Base-by-base conservation (phyloP, 768 basidiomycete species). In the Naganishia antarctica region DNA sequence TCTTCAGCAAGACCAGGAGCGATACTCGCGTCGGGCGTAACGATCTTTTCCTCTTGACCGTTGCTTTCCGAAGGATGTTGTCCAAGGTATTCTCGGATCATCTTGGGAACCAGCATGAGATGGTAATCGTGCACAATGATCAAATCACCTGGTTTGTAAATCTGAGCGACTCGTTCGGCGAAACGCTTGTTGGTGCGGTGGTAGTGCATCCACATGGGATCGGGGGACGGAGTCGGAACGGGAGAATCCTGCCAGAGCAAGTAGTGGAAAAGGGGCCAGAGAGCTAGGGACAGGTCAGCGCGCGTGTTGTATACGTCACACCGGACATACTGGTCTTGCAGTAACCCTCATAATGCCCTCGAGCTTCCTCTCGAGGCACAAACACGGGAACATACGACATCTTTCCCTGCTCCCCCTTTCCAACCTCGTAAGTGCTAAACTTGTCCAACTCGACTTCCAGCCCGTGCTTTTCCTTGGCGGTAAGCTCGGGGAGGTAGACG, bases 211-310 rank as follows among this genome's bases (percentile, higher is more conserved):
- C 91, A 99, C 71, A 76, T 71, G 4, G 75, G 77, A 43, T 90
- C 91, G 3, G 88, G 88, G 1, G 88, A 86, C 70, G 89, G 88
- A 71, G 91, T 90, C 28, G 87, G 87, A 9, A 89, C 88, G 65
- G 92, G 75, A 6, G 76, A 90, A 75, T 98, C 96, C 76, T 94
- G 92, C 89, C 93, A 96, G 61, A 97, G 86, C 63, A 98, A 85
- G 76, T 98, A 98, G 80, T 98, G 96, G 84, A 98, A 96, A 44
- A 97, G 80, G 0, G 94, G 94, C 93, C 94, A 99, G 46, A 99
- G 85, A 41, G 87, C 91, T 94, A 71, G 0, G 25, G 57, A 18
- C n/a, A n/a, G n/a, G n/a, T n/a, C n/a, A n/a, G n/a, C n/a, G n/a
- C n/a, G n/a, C 37, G 37, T 40, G 16, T 8, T 40, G 31, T 11